These are phyloP conservation scores for Chaetoscypha palmicola DNA, from an alignment of 2,329 filamentous ascomycete species.

Conservation along the genomic window DNA sequence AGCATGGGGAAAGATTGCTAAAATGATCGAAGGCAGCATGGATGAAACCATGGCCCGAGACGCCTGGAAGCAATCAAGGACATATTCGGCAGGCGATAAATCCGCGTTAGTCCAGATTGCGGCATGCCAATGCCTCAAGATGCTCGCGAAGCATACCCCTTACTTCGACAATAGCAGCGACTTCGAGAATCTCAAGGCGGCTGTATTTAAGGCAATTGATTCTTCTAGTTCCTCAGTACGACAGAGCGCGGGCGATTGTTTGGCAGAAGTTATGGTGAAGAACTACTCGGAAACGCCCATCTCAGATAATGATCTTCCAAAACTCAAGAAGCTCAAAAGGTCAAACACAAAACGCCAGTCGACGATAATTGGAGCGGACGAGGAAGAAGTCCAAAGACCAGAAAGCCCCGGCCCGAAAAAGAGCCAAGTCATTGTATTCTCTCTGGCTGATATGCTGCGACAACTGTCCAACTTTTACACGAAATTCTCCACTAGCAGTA, in stretches of 20 bases:
- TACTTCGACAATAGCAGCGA: constrained; percentile 87
- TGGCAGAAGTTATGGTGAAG: constrained; percentile 78
- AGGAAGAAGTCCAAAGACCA: constrained; percentile 59
- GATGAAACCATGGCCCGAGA: constrained; percentile 84
- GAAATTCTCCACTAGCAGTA: constrained; percentile 70
- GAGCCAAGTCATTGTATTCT: constrained; percentile 64
- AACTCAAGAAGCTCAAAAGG: constrained; percentile 65
- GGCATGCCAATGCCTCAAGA: constrained; percentile 72
- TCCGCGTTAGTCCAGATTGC: constrained; percentile 71
- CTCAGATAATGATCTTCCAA: constrained; percentile 45
- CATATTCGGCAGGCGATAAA: constrained; percentile 71
- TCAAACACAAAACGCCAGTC: constrained; percentile 47
- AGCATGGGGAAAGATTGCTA: constrained; percentile 67
- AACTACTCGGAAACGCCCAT: constrained; percentile 60
- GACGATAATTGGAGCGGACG: constrained; percentile 65
- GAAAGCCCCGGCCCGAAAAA: constrained; percentile 73
- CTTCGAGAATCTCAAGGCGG: constrained; percentile 79
- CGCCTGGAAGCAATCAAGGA: constrained; percentile 86
- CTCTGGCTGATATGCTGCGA: constrained; percentile 69
- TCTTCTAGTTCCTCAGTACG: constrained; percentile 67
- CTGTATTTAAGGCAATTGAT: constrained; percentile 82
- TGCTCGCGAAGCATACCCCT: constrained; percentile 61
- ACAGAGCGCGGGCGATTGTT: constrained; percentile 77
- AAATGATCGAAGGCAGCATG: constrained; percentile 67
- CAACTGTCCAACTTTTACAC: constrained; percentile 76